These are phyloP conservation scores for Trichoderma virens DNA, from an alignment of 495 filamentous ascomycete species.

Conservation along the genomic window DNA sequence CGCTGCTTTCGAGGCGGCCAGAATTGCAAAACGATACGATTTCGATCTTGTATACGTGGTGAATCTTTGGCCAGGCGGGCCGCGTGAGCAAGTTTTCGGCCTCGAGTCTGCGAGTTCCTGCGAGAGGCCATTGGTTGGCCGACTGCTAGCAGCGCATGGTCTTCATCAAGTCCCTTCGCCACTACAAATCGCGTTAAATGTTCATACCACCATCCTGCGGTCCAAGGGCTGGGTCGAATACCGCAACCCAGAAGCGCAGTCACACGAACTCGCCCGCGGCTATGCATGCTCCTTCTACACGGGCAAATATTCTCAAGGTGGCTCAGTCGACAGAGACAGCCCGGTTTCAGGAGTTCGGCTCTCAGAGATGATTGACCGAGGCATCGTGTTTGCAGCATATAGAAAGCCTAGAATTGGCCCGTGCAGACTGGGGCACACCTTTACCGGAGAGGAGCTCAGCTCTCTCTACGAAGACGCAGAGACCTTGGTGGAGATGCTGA, in stretches of 20 bases:
- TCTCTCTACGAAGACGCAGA: slow-evolving; percentile 26
- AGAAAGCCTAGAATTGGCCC: slow-evolving; percentile 16
- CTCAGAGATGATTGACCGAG: slow-evolving; percentile 20
- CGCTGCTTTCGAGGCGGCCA: slow-evolving; percentile 33
- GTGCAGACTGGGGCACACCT: background rate
- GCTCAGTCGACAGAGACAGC: background rate
- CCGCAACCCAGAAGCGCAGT: slow-evolving; percentile 19
- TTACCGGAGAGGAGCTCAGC: slow-evolving; percentile 20
- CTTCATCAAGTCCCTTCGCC: slow-evolving; percentile 27
- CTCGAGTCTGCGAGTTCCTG: background rate
- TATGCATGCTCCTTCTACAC: slow-evolving; percentile 35
- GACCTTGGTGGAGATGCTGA: slow-evolving; percentile 26
- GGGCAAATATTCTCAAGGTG: slow-evolving; percentile 17
- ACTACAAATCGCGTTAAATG: slow-evolving; percentile 29
- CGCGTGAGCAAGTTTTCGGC: background rate
- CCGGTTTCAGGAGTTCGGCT: background rate
- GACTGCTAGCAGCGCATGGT: slow-evolving; percentile 34
- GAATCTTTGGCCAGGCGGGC: slow-evolving; percentile 31
- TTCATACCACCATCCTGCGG: slow-evolving; percentile 30
- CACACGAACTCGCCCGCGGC: slow-evolving; percentile 28
- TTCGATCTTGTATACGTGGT: slow-evolving; percentile 39
- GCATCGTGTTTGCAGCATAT: slow-evolving; percentile 36
- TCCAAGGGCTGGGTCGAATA: slow-evolving; percentile 34
- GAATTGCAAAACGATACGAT: slow-evolving; percentile 30
- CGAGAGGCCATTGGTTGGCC: slow-evolving; percentile 22